A percentile compares a stretch with the other conserved stretches of the same genome.
Evolutionary conservation across 1,139 yeast genomes (phyloP).

Genomic region (Suhomyces atakaporum): DNA sequence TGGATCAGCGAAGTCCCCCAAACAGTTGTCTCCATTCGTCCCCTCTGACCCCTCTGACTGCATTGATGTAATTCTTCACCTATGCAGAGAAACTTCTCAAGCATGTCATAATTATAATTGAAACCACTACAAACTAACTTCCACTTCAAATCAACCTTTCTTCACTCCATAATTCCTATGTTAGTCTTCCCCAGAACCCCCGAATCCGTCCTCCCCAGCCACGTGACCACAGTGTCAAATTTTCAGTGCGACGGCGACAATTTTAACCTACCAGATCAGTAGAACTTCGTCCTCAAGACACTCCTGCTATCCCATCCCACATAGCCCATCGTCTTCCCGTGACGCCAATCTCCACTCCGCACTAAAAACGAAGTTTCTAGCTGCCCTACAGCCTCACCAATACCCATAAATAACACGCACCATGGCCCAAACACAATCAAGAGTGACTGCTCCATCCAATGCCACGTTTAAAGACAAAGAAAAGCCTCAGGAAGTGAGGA

Average conservation of each 20-base stretch:
- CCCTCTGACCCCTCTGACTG: no score
- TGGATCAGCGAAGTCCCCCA: no score
- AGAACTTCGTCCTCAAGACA: neutral
- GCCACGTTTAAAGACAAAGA: slow-evolving; percentile 93
- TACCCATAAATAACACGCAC: neutral
- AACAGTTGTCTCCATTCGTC: no score
- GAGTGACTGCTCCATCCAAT: slow-evolving; percentile 59
- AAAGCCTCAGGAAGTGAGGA: slow-evolving; percentile 96
- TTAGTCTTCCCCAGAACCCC: no score
- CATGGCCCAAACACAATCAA: slow-evolving; percentile 16
- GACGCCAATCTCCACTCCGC: slow-evolving; percentile 1
- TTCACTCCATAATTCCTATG: no score
- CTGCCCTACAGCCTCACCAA: neutral
- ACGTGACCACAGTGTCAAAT: slow-evolving; percentile 7
- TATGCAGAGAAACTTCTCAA: no score
- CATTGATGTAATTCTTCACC: no score
- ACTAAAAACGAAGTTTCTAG: slow-evolving; percentile 3
- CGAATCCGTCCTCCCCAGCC: neutral
- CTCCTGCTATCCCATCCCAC: neutral
- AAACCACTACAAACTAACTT: no score
- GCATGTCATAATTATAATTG: no score
- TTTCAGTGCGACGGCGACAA: slow-evolving; percentile 11
- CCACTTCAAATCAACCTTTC: no score
- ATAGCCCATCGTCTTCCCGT: no score
- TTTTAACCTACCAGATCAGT: slow-evolving; percentile 1